Percentiles rank a stretch among this genome's conserved stretches.
These are phyloP conservation scores for Clonostachys chloroleuca DNA, from an alignment of 2,329 filamentous ascomycete genomes.

Conservation along the genomic window DNA sequence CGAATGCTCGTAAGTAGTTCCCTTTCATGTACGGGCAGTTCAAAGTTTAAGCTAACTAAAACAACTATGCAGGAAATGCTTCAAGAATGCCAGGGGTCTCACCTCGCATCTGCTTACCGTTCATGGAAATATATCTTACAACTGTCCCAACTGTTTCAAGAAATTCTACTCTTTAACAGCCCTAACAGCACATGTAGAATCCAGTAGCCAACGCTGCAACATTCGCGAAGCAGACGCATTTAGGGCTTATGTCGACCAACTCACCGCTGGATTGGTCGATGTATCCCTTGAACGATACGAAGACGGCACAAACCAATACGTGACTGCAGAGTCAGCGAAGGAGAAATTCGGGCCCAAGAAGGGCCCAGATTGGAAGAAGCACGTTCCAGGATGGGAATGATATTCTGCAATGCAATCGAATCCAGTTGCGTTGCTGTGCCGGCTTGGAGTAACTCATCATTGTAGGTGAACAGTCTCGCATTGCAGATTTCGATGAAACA, in stretches of 20 bases:
- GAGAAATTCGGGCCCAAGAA: background rate
- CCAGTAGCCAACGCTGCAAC: conserved; percentile 31
- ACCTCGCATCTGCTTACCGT: conserved; percentile 37
- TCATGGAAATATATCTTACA: conserved; percentile 26
- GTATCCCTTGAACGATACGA: conserved; percentile 12
- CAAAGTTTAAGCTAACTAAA: background rate
- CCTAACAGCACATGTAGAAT: conserved; percentile 44
- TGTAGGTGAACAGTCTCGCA: no score
- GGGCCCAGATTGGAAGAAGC: background rate
- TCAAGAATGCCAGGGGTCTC: conserved; percentile 22
- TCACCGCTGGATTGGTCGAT: conserved; percentile 32
- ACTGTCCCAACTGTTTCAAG: conserved; percentile 39
- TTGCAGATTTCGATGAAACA: no score
- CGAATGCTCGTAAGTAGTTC: conserved; percentile 40
- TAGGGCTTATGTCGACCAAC: conserved; percentile 25
- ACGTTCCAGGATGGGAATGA: no score
- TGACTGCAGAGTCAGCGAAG: conserved; percentile 1
- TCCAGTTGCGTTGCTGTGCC: no score
- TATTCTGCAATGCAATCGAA: no score
- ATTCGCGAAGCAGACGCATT: conserved; percentile 35
- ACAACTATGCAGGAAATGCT: conserved; percentile 28
- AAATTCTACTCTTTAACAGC: conserved; percentile 33
- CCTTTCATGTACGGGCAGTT: background rate
- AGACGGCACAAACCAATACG: conserved; percentile 27
- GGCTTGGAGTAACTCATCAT: no score